Evolutionary conservation across 2,329 filamentous ascomycete species (phyloP), one percentile per base, ranked within the genome.

Genomic region (Xylaria sp.): DNA sequence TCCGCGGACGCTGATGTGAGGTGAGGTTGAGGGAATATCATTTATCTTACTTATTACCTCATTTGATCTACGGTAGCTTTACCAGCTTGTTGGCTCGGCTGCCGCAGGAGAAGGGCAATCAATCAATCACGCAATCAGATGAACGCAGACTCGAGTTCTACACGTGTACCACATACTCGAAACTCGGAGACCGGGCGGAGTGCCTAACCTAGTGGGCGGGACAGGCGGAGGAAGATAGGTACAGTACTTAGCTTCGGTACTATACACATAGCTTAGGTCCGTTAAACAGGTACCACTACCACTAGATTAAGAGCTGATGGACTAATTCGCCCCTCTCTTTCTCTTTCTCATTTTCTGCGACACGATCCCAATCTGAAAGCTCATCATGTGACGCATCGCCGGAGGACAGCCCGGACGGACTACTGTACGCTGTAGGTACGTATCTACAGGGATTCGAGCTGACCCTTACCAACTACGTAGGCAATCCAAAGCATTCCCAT

Each of bases 341-440:
- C 5, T 28, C 1, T 28, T 28, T 6, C 28, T 28, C 37, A 28
- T 37, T 13, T 58, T 58, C 41, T 46, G 39, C 8, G 39, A n/a
- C 56, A 46, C 23, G 20, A 37, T 58, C 41, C 41, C 8, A 46
- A 32, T 39, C 25, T 46, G 56, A 46, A 28, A 13, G 23, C 39
- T 28, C 39, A 58, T 58, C 56, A 58, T 58, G 56, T 58, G 56
- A 58, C 28, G 56, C 15, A 58, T 32, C 39, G 6, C 56, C 13
- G 55, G 13, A 37, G 54, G 56, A 46, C 52, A 59, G 62, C 32
- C 46, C 50, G 44, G 62, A 51, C 62, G 32, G 62, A 51, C 62
- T 32, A 52, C 41, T 28, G 34, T 52, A 44, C 20, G 18, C 28
- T 28, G 54, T 55, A 48, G 37, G 46, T 41, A 10, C 18, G 20